Percentiles rank a stretch among this genome's conserved stretches.
Evolutionary conservation across 192 early-diverging fungal genomes (phyloP).

Genomic region (Diversispora epigaea): DNA sequence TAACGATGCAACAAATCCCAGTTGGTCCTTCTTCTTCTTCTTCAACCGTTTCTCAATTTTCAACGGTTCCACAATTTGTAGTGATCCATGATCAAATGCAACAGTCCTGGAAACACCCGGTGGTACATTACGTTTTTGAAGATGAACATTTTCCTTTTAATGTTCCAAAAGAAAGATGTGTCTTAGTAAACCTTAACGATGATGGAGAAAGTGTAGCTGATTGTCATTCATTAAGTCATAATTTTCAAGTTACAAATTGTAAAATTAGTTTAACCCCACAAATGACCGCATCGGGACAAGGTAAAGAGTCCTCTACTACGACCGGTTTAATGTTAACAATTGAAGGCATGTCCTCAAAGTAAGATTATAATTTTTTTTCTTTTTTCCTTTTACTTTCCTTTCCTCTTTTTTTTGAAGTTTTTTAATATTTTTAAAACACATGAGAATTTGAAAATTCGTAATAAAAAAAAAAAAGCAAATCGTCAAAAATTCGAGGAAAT

Average conservation of each 20-base stretch:
- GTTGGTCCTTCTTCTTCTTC: neutral
- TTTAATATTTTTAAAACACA: too few species aligned
- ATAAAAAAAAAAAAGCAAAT: constrained; percentile 2
- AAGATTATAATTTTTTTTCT: neutral
- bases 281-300: constrained; percentile 7
- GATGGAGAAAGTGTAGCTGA: constrained; percentile 32
- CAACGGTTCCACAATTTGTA: constrained; percentile 43
- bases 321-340: constrained; percentile 36
- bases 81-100: constrained; percentile 45
- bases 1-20: neutral
- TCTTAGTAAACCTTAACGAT: constrained; percentile 40
- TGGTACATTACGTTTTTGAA: constrained; percentile 50
- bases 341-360: constrained; percentile 39
- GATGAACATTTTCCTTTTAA: constrained; percentile 39
- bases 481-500: neutral
- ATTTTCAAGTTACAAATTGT: constrained; percentile 15
- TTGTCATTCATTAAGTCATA: constrained; percentile 39
- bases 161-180: constrained; percentile 39
- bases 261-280: constrained; percentile 35
- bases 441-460: too few species aligned
- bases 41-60: neutral
- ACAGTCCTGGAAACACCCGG: constrained; percentile 43
- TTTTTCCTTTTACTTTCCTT: constrained; percentile 16
- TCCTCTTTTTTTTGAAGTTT: too few species aligned
- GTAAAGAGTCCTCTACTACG: constrained; percentile 8